phyloP scores from a whole-genome alignment of 345 rosid species.

The Sisymbrium irio region DNA sequence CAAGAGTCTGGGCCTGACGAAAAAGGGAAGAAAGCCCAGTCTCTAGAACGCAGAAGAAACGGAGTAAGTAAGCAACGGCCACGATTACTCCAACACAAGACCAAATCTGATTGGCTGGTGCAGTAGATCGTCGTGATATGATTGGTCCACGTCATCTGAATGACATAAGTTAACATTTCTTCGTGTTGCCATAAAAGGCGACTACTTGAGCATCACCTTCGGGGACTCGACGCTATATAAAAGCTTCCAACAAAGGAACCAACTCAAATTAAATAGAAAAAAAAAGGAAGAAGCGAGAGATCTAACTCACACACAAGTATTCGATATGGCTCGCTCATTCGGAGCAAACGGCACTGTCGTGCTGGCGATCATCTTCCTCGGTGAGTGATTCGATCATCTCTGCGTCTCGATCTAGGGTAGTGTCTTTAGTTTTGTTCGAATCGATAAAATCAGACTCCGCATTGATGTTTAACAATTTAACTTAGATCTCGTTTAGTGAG shows the following conservation, averaged over 20 bases:
- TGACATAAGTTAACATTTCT: slow-evolving; percentile 12
- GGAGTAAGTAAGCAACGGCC: slow-evolving; percentile 11
- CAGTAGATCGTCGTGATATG: neutral
- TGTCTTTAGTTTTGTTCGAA: neutral
- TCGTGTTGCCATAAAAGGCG: slow-evolving; percentile 11
- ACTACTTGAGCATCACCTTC: slow-evolving; percentile 22
- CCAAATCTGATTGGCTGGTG: slow-evolving; percentile 15
- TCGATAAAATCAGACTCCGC: neutral
- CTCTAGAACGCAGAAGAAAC: slow-evolving; percentile 19
- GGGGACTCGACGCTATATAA: slow-evolving; percentile 5
- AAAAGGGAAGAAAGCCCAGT: neutral
- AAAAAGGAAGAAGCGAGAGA: neutral
- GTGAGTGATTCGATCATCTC: slow-evolving; percentile 11
- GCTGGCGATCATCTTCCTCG: slow-evolving; percentile 27
- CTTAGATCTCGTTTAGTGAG: slow-evolving; percentile 13
- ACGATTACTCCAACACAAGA: slow-evolving; percentile 26
- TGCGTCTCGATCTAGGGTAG: neutral
- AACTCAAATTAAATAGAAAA: neutral
- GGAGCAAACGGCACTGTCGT: slow-evolving; percentile 27
- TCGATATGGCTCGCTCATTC: slow-evolving; percentile 33
- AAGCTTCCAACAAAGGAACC: slow-evolving; percentile 1
- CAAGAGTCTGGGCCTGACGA: neutral
- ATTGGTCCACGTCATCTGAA: slow-evolving; percentile 34
- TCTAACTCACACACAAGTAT: neutral
- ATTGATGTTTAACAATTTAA: neutral